Conservation (phyloP, 208 protist species). For the Trypanosoma cruzi region DNA sequence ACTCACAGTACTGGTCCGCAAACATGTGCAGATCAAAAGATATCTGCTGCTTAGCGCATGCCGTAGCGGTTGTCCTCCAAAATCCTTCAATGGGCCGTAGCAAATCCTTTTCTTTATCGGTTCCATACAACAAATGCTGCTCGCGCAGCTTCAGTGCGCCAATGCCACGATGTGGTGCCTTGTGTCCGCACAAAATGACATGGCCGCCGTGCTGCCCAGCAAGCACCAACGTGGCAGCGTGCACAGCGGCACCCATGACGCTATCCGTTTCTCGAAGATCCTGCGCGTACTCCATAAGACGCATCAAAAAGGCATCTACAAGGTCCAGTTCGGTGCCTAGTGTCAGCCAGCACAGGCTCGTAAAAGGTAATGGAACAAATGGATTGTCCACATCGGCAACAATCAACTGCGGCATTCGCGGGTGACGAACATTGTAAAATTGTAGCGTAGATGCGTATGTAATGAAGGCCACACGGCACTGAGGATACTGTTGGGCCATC, state of each 20-base stretch:
- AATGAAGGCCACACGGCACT: slow-evolving; percentile 86
- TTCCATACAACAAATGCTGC: slow-evolving; percentile 84
- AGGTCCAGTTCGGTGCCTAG: slow-evolving; percentile 65
- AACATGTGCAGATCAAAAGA: slow-evolving; percentile 92
- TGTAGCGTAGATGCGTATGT: slow-evolving; percentile 88
- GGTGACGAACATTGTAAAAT: slow-evolving; percentile 89
- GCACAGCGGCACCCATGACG: slow-evolving; percentile 79
- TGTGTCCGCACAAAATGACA: slow-evolving; percentile 66
- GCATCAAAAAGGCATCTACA: slow-evolving; percentile 68
- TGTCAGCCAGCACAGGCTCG: slow-evolving; percentile 86
- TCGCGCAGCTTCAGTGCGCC: slow-evolving; percentile 75
- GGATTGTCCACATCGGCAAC: slow-evolving; percentile 87
- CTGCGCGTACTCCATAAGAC: slow-evolving; percentile 28
- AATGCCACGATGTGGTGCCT: slow-evolving; percentile 61
- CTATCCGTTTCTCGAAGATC: slow-evolving; percentile 45
- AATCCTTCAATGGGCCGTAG: slow-evolving; percentile 79
- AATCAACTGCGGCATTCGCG: slow-evolving; percentile 73
- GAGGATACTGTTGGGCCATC: slow-evolving; percentile 73
- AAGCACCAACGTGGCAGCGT: slow-evolving; percentile 79
- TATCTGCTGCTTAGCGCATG: slow-evolving; percentile 81
- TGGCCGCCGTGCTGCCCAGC: slow-evolving; percentile 74
- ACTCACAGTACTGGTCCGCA: slow-evolving; percentile 73
- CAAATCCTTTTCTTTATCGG: slow-evolving; percentile 89
- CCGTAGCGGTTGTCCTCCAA: slow-evolving; percentile 76
- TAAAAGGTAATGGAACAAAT: slow-evolving; percentile 93